Base-by-base conservation (phyloP, 2,329 filamentous ascomycete genomes). In the Juglanconis sp. region DNA sequence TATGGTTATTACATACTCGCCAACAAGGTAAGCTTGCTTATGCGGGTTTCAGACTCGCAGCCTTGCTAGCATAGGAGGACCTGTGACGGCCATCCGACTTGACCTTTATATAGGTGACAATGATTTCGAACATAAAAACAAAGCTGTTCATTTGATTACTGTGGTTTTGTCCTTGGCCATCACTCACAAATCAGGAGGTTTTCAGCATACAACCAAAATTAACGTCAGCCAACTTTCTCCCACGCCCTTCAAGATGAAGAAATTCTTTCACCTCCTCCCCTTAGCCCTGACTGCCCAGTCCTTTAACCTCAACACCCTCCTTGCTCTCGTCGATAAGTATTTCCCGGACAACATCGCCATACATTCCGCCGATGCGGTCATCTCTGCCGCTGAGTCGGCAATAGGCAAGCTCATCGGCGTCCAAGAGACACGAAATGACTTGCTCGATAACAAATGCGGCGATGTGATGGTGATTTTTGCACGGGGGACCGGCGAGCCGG, bases 401-500 rank as follows among this genome's bases (percentile, higher is more conserved):
- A 42, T 42, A 42, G 61, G 57, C 1, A n/a, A 54, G 9, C 38
- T 42, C 24, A 17, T 52, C n/a, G 61, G 55, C 7, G 57, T 61
- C 54, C n/a, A 54, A 34, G 59, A 55, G 34, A 61, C 61, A 15
- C 50, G 52, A 32, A 49, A 54, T 10, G 61, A 63, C 47, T 51
- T 63, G 5, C 47, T 49, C 7, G 34, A 63, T 5, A 54, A 50
- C 34, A 42, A 36, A 17, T 63, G 63, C 57, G 46, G 65, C 3
- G 63, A 65, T 56, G 49, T 70, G n/a, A 65, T 66, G 40, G 60
- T 71, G 17, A 59, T 72, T 30, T 72, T 68, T 50, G 69, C 69
- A 30, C 63, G 70, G n/a, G 70, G 69, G 7, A 72, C 69, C 3
- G 64, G 59, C 9, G 69, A 72, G 47, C 56, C 60, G 0, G 68